These are phyloP conservation scores for Penicillium dipodomyicola DNA, from an alignment of 495 filamentous ascomycete species.

Conservation along the genomic window DNA sequence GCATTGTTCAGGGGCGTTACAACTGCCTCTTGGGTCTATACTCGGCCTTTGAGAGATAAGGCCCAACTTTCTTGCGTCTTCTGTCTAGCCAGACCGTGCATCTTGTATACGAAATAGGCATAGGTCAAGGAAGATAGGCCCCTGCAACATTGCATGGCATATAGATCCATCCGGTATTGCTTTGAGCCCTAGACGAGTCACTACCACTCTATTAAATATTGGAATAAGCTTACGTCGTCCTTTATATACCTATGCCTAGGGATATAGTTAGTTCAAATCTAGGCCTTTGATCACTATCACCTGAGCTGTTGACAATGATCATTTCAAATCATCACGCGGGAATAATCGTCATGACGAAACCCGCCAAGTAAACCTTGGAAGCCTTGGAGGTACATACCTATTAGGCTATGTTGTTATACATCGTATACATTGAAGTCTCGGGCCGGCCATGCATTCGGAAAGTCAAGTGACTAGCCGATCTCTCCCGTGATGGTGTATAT, in stretches of 20 bases:
- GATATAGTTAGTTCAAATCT: not conserved
- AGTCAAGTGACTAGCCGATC: constrained; percentile 1
- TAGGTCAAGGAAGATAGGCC: not conserved
- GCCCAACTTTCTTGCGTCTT: not conserved
- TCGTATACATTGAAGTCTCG: not conserved
- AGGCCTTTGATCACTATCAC: too few relatives aligned
- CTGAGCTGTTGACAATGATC: too few relatives aligned
- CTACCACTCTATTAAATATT: not conserved
- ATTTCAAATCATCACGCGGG: not conserved
- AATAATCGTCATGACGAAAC: not conserved
- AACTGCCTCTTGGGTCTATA: not conserved
- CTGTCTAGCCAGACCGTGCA: not conserved
- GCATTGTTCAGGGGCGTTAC: not conserved
- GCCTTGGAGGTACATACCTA: too few relatives aligned
- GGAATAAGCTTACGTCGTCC: not conserved
- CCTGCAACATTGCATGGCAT: not conserved
- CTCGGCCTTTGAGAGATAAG: constrained; percentile 2
- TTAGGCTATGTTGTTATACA: too few relatives aligned
- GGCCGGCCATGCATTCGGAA: not conserved
- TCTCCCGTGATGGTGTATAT: constrained; percentile 2
- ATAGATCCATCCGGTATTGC: not conserved
- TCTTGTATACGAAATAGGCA: not conserved
- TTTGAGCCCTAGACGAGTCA: not conserved
- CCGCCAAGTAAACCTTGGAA: not conserved
- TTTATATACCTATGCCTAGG: not conserved